Conservation (phyloP, 208 protist species). For the Trypanosoma theileri region DNA sequence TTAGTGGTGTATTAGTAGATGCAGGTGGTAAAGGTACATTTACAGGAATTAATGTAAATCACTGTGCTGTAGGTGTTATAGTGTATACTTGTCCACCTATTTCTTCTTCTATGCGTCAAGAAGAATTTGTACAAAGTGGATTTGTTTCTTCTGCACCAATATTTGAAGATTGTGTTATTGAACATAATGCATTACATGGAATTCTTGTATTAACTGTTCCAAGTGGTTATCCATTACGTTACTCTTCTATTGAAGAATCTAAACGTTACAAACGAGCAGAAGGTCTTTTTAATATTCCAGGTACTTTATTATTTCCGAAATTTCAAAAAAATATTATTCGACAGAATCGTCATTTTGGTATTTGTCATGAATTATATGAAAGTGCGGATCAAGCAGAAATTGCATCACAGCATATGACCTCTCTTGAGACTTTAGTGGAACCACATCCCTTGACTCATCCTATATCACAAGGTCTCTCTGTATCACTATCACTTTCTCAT, state of each 20-base stretch:
- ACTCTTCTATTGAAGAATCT: constrained; percentile 3
- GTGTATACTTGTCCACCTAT: constrained; percentile 57
- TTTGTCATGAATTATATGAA: constrained; percentile 68
- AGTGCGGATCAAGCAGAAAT: constrained; percentile 14
- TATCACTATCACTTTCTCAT: background rate
- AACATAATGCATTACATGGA: constrained; percentile 75
- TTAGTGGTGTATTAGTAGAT: constrained; percentile 71
- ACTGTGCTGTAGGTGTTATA: constrained; percentile 62
- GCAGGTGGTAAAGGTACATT: constrained; percentile 50
- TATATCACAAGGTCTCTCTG: no score
- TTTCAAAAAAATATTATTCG: constrained; percentile 69
- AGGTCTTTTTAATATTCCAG: constrained; percentile 1
- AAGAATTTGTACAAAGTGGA: constrained; percentile 38
- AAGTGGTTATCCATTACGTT: constrained; percentile 47
- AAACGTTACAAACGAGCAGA: constrained; percentile 12
- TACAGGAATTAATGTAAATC: constrained; percentile 31
- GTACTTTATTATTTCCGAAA: constrained; percentile 31
- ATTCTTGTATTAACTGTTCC: constrained; percentile 70
- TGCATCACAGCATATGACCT: background rate
- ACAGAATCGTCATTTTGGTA: constrained; percentile 75
- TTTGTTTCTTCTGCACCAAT: constrained; percentile 44
- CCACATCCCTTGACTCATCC: no score
- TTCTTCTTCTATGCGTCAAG: constrained; percentile 40
- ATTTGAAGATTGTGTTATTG: constrained; percentile 70
- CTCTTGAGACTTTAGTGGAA: no score